Conservation (phyloP, 208 protist genomes). For the Tritrichomonas musculus region DNA sequence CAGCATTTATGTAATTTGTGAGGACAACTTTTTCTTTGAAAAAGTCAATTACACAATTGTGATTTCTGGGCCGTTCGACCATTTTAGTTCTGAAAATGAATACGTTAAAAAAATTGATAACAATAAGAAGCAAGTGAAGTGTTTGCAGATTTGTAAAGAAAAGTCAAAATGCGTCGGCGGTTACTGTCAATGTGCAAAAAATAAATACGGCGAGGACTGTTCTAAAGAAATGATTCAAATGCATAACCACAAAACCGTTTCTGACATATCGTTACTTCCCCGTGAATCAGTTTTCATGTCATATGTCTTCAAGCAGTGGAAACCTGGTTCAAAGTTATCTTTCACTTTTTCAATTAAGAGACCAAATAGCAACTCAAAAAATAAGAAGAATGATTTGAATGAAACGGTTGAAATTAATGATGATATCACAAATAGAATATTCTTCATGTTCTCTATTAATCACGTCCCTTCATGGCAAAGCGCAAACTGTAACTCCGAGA, state of each 20-base stretch:
- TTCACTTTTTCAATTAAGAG: no score
- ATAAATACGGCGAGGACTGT: not conserved
- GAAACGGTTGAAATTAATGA: no score
- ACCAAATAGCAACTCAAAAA: no score
- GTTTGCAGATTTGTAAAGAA: not conserved
- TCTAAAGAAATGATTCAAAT: not conserved
- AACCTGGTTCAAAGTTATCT: not conserved
- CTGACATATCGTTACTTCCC: not conserved
- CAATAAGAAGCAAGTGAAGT: not conserved
- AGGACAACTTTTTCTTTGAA: not conserved
- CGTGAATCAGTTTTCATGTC: not conserved
- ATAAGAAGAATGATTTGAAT: no score
- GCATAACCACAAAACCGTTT: not conserved
- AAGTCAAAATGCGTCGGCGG: not conserved
- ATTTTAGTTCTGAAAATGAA: not conserved
- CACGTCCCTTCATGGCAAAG: not conserved
- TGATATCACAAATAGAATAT: not conserved
- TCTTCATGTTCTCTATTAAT: slow-evolving; percentile 4
- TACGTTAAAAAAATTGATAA: not conserved
- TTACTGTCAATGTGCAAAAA: not conserved
- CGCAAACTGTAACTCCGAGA: not conserved
- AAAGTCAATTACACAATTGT: not conserved
- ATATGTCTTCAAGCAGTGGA: not conserved
- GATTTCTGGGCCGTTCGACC: not conserved
- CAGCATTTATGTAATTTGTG: not conserved